phyloP scores from a whole-genome alignment of 1,284 basidiomycete species.

The Rhodofomes roseus region DNA sequence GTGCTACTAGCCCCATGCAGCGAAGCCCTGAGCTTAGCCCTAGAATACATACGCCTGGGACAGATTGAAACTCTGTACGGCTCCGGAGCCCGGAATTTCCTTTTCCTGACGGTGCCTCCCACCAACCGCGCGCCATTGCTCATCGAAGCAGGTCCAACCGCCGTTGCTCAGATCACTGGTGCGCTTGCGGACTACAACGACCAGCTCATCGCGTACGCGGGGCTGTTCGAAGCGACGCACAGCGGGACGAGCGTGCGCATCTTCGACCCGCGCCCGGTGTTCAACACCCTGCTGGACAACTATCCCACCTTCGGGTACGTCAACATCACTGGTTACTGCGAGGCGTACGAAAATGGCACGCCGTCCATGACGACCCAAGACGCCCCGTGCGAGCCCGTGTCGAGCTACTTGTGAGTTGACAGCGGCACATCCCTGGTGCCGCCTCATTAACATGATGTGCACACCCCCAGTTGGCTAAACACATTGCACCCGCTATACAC shows the following conservation, averaged over 20 bases:
- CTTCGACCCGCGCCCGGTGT: conserved; percentile 56
- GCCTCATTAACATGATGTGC: conserved; percentile 3
- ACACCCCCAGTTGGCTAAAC: conserved; percentile 25
- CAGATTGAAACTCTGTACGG: conserved; percentile 53
- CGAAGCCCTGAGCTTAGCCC: neutral
- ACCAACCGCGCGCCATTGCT: conserved; percentile 55
- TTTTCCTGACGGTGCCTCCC: conserved; percentile 67
- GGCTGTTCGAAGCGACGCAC: conserved; percentile 40
- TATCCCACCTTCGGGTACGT: conserved; percentile 50
- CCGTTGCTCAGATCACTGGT: conserved; percentile 34
- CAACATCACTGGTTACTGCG: conserved; percentile 56
- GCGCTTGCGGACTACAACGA: conserved; percentile 49
- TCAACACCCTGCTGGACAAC: conserved; percentile 53
- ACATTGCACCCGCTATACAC: conserved; percentile 27
- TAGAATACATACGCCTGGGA: neutral
- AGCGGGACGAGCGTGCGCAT: conserved; percentile 38
- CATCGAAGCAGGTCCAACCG: conserved; percentile 42
- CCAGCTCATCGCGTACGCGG: conserved; percentile 37
- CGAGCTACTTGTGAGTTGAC: conserved; percentile 56
- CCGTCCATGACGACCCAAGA: conserved; percentile 46
- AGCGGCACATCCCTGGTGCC: neutral
- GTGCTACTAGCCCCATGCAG: conserved; percentile 1
- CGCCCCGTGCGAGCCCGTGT: conserved; percentile 55
- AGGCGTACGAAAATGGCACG: conserved; percentile 56
- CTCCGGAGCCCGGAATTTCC: conserved; percentile 56